These are phyloP conservation scores for Rhododendron ferrugineum DNA, from an alignment of 148 eudicot species.

Conservation along the genomic window DNA sequence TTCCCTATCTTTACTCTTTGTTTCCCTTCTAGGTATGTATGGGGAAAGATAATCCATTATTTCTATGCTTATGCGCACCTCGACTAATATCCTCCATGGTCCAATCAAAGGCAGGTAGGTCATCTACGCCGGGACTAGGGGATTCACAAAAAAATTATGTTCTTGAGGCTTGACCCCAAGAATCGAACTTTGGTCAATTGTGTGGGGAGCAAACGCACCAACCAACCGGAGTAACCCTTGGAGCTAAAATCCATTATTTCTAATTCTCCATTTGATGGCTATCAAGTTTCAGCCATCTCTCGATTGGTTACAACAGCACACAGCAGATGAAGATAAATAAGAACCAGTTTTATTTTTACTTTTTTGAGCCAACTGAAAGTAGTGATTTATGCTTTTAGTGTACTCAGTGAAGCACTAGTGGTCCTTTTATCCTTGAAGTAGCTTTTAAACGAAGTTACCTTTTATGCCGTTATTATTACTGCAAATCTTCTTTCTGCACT, in stretches of 20 bases:
- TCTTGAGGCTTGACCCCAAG: too few species aligned
- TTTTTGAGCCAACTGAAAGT: not conserved
- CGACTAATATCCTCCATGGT: not conserved
- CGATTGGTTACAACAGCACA: not conserved
- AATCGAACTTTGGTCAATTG: too few species aligned
- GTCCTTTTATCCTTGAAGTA: not conserved
- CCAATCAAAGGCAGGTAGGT: not conserved
- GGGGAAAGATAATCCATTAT: not conserved
- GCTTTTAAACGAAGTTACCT: slow-evolving; percentile 2
- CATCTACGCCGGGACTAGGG: not conserved
- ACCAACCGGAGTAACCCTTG: too few species aligned
- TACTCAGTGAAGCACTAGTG: not conserved
- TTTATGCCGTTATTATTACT: not conserved
- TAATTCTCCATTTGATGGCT: not conserved
- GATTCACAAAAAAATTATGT: too few species aligned
- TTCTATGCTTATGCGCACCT: too few species aligned
- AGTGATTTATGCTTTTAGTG: slow-evolving; percentile 3
- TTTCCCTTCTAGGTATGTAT: not conserved
- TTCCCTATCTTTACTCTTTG: not conserved
- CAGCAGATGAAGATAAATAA: not conserved
- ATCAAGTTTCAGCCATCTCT: not conserved
- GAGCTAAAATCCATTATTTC: too few species aligned
- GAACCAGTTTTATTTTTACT: not conserved
- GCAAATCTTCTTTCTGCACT: not conserved
- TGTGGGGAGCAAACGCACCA: too few species aligned